phyloP scores from a whole-genome alignment of 2,329 filamentous ascomycete species.

The Paracorniculantispora psalliotae region DNA sequence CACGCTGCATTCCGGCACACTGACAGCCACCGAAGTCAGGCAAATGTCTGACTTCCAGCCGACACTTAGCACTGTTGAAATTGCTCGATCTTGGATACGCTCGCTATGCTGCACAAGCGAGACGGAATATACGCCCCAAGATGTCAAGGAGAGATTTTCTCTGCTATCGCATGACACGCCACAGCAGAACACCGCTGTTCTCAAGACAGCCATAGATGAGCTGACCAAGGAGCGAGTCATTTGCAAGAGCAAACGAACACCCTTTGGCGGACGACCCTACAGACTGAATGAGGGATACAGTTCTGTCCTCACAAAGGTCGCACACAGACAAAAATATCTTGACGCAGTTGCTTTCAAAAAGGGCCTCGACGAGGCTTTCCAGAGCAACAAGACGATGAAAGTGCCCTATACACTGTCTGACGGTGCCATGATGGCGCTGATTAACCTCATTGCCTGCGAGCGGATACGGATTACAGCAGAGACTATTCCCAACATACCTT shows the following conservation, averaged over 20 bases:
- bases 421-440: conserved; percentile 60
- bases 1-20: conserved; percentile 43
- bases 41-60: not conserved
- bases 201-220: conserved; percentile 44
- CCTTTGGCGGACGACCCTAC: conserved; percentile 56
- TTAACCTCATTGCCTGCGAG: conserved; percentile 58
- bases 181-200: conserved; percentile 36
- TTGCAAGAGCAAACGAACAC: conserved; percentile 54
- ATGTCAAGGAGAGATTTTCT: conserved; percentile 47
- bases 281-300: conserved; percentile 56
- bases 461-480: conserved; percentile 49
- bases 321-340: conserved; percentile 49
- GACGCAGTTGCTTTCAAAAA: conserved; percentile 57
- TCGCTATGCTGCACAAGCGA: conserved; percentile 52
- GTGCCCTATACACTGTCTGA: conserved; percentile 57
- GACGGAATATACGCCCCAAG: conserved; percentile 42
- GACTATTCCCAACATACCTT: conserved; percentile 57
- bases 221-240: conserved; percentile 50
- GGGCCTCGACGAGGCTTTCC: conserved; percentile 53
- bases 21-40: conserved; percentile 16
- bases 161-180: conserved; percentile 40
- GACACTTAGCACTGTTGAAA: conserved; percentile 27
- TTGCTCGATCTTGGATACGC: conserved; percentile 56
- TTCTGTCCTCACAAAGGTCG: conserved; percentile 51
- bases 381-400: conserved; percentile 33